These are phyloP conservation scores for Nitzschia putrida DNA, from an alignment of 108 stramenopile species.

Conservation along the genomic window DNA sequence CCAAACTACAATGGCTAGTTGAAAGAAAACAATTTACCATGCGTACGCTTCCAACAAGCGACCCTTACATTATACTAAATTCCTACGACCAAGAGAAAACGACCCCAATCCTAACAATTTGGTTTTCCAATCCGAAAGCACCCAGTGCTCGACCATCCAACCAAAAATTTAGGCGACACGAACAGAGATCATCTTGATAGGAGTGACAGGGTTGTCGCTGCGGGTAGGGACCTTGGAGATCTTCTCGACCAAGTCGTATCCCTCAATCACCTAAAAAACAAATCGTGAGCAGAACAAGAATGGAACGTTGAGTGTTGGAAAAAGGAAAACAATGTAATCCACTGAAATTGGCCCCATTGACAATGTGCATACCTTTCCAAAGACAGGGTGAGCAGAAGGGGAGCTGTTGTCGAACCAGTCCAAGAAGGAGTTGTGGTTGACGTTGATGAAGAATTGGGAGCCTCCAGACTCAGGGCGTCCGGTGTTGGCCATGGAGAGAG, in stretches of 20 bases:
- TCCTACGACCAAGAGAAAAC: no score
- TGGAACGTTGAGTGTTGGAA: background rate
- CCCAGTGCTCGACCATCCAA: background rate
- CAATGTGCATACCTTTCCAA: constrained; percentile 50
- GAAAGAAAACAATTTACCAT: no score
- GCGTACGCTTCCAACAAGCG: no score
- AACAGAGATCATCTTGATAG: constrained; percentile 66
- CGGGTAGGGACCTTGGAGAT: constrained; percentile 60
- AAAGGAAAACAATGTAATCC: background rate
- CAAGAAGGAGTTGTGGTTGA: constrained; percentile 67
- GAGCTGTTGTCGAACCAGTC: constrained; percentile 67
- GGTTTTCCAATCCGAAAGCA: background rate
- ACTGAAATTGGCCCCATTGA: no score
- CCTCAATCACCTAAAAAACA: constrained; percentile 36
- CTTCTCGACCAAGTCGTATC: constrained; percentile 44
- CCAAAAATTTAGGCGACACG: constrained; percentile 43
- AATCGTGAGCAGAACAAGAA: background rate
- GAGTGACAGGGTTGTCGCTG: constrained; percentile 54
- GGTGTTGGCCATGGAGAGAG: constrained; percentile 42
- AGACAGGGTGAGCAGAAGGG: constrained; percentile 70
- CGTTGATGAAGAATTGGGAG: constrained; percentile 78
- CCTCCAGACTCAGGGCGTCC: constrained; percentile 39
- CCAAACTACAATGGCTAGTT: no score
- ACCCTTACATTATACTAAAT: no score
- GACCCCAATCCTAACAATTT: background rate